Base-by-base conservation (phyloP, 352 stramenopile species). In the Phytopythium cucurbitacearum region DNA sequence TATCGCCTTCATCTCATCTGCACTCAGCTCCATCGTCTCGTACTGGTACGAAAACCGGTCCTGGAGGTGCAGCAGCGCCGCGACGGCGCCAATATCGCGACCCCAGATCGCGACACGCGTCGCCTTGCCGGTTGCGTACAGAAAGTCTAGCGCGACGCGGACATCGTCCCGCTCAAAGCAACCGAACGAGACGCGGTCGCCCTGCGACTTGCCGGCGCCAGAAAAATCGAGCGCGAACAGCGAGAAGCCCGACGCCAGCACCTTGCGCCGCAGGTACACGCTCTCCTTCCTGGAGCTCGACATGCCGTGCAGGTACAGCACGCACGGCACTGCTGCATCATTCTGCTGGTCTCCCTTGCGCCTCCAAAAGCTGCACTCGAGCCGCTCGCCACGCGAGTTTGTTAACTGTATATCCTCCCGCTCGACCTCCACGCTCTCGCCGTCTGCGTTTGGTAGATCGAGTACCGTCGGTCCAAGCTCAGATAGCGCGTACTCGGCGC, bases 271-370 rank as follows among this genome's bases (percentile, higher is more conserved):
- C 33, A 92, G 51, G 50, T 92, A 92, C 13, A 90, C 57, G 36
- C 77, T 86, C 62, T 92, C 81, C 53, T 87, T 84, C 1, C 81
- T 64, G 0, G 81, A 92, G 15, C 76, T 88, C 28, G 81, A 92
- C 69, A 92, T 79, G 16, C 81, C 81, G 51, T 92, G 81, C 37
- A 92, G 62, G 53, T 90, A 92, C 12, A 92, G 46, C 33, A 92
- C 75, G 40, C 81, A 92, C 28, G 81, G 79, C 13, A 62, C 48
- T 5, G 65, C 54, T 5, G 35, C 32, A 10, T 37, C 15, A 0
- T 2, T 21, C 5, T 44, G 7, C 3, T 16, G n/a, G 16, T 48
- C 39, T 5, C 37, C 43, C 39, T 46, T 67, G 7, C 63, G 60
- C n/a, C 53, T 65, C 81, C 81, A 92, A 52, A 92, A 86, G 39